Percentiles rank a stretch among this genome's conserved stretches.
These are phyloP conservation scores for Cucumis cinereus DNA, from an alignment of 306 rosid species.

Conservation along the genomic window DNA sequence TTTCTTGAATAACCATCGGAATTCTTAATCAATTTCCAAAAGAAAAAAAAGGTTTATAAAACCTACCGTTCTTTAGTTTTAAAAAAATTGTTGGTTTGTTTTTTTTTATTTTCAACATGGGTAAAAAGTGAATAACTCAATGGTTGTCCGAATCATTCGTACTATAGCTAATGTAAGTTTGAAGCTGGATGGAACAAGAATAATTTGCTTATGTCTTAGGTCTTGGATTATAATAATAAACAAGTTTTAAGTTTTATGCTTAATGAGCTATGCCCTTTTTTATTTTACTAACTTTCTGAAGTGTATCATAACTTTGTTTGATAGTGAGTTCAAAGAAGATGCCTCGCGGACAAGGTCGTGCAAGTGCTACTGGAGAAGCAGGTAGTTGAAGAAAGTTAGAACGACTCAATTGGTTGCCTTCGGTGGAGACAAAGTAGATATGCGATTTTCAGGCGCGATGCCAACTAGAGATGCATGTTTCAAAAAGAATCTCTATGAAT, in stretches of 20 bases:
- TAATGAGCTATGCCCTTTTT: background rate
- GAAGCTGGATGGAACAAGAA: background rate
- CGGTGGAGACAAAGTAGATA: background rate
- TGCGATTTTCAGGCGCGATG: background rate
- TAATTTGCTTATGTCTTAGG: background rate
- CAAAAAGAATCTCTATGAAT: background rate
- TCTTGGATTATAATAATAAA: background rate
- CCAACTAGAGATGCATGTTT: background rate
- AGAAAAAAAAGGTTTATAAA: no score
- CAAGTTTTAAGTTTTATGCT: background rate
- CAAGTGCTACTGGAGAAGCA: background rate
- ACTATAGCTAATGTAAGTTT: background rate
- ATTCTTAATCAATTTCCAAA: no score
- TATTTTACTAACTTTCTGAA: background rate
- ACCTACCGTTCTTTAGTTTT: no score
- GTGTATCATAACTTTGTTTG: background rate
- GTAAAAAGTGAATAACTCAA: background rate
- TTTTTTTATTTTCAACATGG: no score
- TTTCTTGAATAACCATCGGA: no score
- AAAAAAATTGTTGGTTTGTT: no score
- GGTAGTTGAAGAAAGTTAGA: background rate
- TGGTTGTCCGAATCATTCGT: background rate
- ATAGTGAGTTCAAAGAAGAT: background rate
- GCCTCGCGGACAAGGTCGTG: slow-evolving; percentile 8
- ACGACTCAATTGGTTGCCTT: background rate